phyloP scores from a whole-genome alignment of 2,329 filamentous ascomycete species.

The Helotiales sp. region DNA sequence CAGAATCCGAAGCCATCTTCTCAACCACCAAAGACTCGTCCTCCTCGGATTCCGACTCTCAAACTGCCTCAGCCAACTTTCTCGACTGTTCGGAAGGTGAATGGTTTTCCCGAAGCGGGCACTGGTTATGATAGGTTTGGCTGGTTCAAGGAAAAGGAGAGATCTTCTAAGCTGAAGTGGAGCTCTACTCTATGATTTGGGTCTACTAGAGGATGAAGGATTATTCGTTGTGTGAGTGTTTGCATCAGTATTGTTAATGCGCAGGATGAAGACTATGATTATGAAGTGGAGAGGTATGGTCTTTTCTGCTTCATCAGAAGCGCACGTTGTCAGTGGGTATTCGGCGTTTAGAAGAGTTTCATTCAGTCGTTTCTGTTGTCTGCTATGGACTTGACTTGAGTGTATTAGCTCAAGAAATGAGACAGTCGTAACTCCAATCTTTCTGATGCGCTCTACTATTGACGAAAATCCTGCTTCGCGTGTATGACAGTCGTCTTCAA shows the following conservation, averaged over 20 bases:
- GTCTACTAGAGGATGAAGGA: background rate
- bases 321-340: background rate
- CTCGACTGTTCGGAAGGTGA: constrained; percentile 18
- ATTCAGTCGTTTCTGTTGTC: background rate
- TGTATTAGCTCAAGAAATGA: background rate
- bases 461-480: too few species aligned
- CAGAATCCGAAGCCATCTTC: background rate
- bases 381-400: background rate
- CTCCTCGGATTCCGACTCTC: constrained; percentile 21
- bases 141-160: constrained; percentile 1
- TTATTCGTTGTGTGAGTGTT: background rate
- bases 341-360: background rate
- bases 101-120: constrained; percentile 10
- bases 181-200: constrained; percentile 11
- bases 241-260: background rate
- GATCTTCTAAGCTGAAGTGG: constrained; percentile 8
- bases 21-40: constrained; percentile 1
- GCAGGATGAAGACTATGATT: background rate
- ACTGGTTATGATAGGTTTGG: background rate
- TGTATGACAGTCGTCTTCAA: too few species aligned
- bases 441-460: too few species aligned
- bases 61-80: constrained; percentile 24
- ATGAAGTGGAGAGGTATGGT: background rate
- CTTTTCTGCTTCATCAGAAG: background rate
- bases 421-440: too few species aligned